Base-by-base conservation (phyloP, 345 rosid species). In the Bruguiera sexangula region DNA sequence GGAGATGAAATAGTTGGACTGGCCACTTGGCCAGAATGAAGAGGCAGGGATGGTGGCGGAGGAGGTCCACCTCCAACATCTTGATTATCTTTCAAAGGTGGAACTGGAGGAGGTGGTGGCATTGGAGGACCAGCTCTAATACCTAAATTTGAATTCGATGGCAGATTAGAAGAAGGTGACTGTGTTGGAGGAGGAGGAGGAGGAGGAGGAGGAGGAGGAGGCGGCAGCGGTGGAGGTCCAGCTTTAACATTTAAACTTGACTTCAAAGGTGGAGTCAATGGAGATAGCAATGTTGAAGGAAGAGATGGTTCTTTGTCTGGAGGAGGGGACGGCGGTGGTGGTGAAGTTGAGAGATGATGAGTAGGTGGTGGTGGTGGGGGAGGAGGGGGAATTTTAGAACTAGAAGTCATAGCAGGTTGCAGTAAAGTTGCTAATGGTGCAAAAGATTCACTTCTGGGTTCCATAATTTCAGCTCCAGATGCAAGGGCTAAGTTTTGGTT, bases 71-170 rank as follows among this genome's bases (percentile, higher is more conserved):
- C 16, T 43, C 57, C n/a, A 29, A 27, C 43, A 1, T 3, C 20
- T 1, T 1, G n/a, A 50, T 39, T 46, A 53, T 31, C 63, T 11
- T 69, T 48, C 22, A 69, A 48, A 21, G 37, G 81, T 56, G 65
- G 70, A 34, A 72, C 56, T 3, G 81, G 48, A 77, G 79, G 78
- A 2, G 80, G 31, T 19, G 87, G 86, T 66, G 89, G 70, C 11
- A 75, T 69, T 15, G 76, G 82, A 76, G 79, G 76, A 71, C 69
- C 72, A 36, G 50, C 63, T 65, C 39, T 71, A 70, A 27, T n/a
- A 21, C 65, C 50, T 60, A 76, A 51, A 50, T 46, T 72, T 71
- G 74, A 79, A 62, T 73, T 68, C 60, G 79, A 75, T 21, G 73
- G 67, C 11, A 79, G 69, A 16, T 67, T 20, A 59, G 80, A 73